Evolutionary conservation across 768 basidiomycete genomes (phyloP).

Genomic region (Lentinula raphanica): DNA sequence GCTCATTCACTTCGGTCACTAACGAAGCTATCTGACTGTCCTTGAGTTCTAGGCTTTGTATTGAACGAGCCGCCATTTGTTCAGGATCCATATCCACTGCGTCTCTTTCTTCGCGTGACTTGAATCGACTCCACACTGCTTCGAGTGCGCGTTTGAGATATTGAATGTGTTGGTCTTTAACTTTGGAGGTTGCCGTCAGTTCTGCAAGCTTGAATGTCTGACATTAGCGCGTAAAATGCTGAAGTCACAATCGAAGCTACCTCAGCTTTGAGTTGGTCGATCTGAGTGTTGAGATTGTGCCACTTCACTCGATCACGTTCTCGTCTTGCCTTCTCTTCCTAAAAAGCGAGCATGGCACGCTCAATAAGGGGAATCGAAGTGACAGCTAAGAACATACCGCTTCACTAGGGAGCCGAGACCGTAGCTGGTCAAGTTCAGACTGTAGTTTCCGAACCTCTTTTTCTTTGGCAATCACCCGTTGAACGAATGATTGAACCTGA

Average conservation of each 20-base stretch:
- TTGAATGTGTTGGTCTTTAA: slow-evolving; percentile 68
- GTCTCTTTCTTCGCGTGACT: slow-evolving; percentile 42
- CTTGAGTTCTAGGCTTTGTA: slow-evolving; percentile 64
- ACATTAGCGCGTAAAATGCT: neutral
- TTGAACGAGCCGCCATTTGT: slow-evolving; percentile 61
- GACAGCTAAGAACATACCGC: slow-evolving; percentile 39
- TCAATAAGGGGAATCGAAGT: neutral
- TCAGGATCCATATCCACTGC: slow-evolving; percentile 58
- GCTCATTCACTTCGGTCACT: slow-evolving; percentile 37
- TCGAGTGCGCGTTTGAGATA: slow-evolving; percentile 85
- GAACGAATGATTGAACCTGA: slow-evolving; percentile 70
- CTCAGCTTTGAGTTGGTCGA: slow-evolving; percentile 63
- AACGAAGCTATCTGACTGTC: slow-evolving; percentile 52
- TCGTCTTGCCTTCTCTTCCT: slow-evolving; percentile 72
- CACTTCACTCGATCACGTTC: slow-evolving; percentile 74
- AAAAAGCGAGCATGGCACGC: neutral
- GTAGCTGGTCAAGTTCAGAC: slow-evolving; percentile 62
- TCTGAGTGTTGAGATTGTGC: slow-evolving; percentile 69
- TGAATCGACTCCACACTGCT: slow-evolving; percentile 79
- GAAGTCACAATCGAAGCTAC: slow-evolving; percentile 26
- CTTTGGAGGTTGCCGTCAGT: slow-evolving; percentile 20
- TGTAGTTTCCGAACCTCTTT: slow-evolving; percentile 75
- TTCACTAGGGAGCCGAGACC: slow-evolving; percentile 53
- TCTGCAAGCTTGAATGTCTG: neutral
- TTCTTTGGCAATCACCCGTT: slow-evolving; percentile 80